Conservation (phyloP, 805 yeast genomes). For the Candida dajiaensis region DNA sequence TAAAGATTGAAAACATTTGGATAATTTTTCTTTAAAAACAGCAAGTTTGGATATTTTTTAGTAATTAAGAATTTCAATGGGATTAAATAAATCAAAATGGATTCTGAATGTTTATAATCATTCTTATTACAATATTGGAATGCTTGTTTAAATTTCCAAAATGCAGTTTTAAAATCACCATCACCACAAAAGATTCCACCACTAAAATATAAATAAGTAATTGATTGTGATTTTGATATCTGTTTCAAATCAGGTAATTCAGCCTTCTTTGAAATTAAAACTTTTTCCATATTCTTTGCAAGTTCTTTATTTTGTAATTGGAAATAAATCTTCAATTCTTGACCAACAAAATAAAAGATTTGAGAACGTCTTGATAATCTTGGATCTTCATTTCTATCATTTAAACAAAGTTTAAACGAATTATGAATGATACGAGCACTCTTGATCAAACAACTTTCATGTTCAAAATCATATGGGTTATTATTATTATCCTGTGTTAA, state of each 20-base stretch:
- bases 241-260: conserved; percentile 45
- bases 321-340: conserved; percentile 66
- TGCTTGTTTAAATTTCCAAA: conserved; percentile 47
- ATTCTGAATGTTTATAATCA: conserved; percentile 21
- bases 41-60: conserved; percentile 39
- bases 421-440: conserved; percentile 64
- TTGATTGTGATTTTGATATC: conserved; percentile 46
- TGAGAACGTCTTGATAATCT: conserved; percentile 49
- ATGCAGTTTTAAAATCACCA: conserved; percentile 48
- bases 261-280: conserved; percentile 45
- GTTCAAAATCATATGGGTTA: conserved; percentile 21
- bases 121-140: conserved; percentile 10
- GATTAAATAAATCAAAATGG: conserved; percentile 51
- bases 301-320: conserved; percentile 60
- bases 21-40: conserved; percentile 30
- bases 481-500: not conserved
- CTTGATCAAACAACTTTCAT: conserved; percentile 36
- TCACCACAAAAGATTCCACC: conserved; percentile 64
- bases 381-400: conserved; percentile 61
- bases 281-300: conserved; percentile 70
- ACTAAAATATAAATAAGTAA: conserved; percentile 61
- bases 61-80: conserved; percentile 55
- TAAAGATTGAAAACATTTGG: conserved; percentile 44
- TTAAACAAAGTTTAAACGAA: conserved; percentile 70
- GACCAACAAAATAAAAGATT: conserved; percentile 64